phyloP scores from a whole-genome alignment of 2,329 filamentous ascomycete genomes.

The Phoma sp. region DNA sequence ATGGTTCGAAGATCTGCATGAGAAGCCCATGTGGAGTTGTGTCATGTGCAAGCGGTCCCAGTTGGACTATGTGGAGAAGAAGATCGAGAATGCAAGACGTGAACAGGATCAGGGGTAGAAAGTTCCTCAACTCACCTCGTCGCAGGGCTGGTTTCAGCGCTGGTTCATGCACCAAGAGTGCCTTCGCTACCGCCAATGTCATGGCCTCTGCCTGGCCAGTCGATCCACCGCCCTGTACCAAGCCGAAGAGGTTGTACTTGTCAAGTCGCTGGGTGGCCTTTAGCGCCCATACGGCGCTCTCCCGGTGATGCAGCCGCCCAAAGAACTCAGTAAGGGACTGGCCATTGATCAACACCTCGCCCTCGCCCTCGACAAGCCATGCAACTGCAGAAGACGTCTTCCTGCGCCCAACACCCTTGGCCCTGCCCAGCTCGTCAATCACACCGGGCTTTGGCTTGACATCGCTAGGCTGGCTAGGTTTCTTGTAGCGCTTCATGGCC shows the following conservation, averaged over 20 bases:
- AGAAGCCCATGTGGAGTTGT: conserved; percentile 1
- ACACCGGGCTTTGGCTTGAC: conserved; percentile 68
- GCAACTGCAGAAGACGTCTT: conserved; percentile 88
- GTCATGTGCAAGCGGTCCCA: neutral
- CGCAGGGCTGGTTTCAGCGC: conserved; percentile 85
- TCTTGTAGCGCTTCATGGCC: conserved; percentile 74
- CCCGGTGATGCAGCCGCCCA: conserved; percentile 87
- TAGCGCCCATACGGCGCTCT: conserved; percentile 91
- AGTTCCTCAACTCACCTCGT: conserved; percentile 72
- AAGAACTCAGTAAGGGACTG: conserved; percentile 84
- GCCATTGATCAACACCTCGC: conserved; percentile 89
- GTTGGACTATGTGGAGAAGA: conserved; percentile 3
- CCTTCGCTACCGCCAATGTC: conserved; percentile 87
- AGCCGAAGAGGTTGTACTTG: conserved; percentile 96
- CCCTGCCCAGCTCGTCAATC: conserved; percentile 79
- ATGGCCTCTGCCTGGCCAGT: conserved; percentile 97
- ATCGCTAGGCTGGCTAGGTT: conserved; percentile 74
- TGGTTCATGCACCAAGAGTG: conserved; percentile 88
- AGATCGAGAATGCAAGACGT: neutral
- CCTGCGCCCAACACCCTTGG: conserved; percentile 81
- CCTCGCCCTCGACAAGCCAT: conserved; percentile 90
- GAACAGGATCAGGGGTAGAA: conserved; percentile 14
- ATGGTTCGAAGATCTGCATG: conserved; percentile 8
- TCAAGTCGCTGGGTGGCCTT: conserved; percentile 82
- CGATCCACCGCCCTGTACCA: conserved; percentile 83